phyloP scores from a whole-genome alignment of 495 filamentous ascomycete genomes.

The Penicillium coffeae region DNA sequence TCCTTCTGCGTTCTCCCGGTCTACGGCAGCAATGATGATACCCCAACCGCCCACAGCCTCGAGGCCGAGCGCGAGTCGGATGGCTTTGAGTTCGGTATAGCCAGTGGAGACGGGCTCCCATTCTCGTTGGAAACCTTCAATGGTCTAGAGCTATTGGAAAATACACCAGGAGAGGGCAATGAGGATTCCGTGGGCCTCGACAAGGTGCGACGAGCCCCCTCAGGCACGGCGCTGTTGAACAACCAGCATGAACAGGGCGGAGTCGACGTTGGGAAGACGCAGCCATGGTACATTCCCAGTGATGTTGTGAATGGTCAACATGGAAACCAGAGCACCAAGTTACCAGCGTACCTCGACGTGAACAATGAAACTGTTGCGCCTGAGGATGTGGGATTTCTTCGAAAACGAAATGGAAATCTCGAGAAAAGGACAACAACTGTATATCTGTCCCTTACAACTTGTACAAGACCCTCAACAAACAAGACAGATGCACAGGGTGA shows the following conservation, averaged over 20 bases:
- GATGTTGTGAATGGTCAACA: slow-evolving; percentile 34
- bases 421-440: slow-evolving; percentile 47
- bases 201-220: slow-evolving; percentile 52
- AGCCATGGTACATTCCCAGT: slow-evolving; percentile 54
- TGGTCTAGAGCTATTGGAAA: slow-evolving; percentile 29
- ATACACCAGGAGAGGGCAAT: slow-evolving; percentile 19
- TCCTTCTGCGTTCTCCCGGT: slow-evolving; percentile 46
- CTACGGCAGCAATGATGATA: slow-evolving; percentile 53
- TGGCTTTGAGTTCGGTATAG: slow-evolving; percentile 32
- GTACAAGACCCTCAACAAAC: slow-evolving; percentile 61
- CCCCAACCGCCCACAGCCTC: slow-evolving; percentile 30
- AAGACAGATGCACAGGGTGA: slow-evolving; percentile 29
- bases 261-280: slow-evolving; percentile 53
- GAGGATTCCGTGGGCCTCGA: slow-evolving; percentile 48
- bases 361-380: slow-evolving; percentile 6
- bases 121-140: slow-evolving; percentile 33
- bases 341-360: slow-evolving; percentile 34
- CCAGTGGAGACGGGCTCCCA: slow-evolving; percentile 20
- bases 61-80: too few relatives aligned
- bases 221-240: slow-evolving; percentile 51
- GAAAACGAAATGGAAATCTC: slow-evolving; percentile 13
- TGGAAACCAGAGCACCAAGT: slow-evolving; percentile 24
- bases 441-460: slow-evolving; percentile 79
- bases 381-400: slow-evolving; percentile 16
- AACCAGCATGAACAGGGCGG: slow-evolving; percentile 56